Evolutionary conservation across 371 early-diverging fungal species (phyloP).

Genomic region (Lichtheimia hyalospora): DNA sequence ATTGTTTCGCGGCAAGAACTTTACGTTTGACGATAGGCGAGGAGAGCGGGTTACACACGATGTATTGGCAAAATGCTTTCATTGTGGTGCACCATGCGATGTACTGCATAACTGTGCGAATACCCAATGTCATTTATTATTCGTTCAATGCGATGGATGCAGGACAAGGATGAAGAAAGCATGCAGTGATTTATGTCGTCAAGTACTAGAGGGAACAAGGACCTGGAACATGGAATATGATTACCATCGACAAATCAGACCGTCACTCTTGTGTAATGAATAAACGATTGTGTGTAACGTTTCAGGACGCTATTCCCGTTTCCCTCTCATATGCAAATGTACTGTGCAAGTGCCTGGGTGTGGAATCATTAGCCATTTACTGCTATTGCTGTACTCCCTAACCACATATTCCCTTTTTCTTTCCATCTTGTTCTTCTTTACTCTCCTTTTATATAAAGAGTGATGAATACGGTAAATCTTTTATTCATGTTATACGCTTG

Average conservation of each 20-base stretch:
- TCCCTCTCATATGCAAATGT: no score
- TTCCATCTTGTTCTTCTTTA: no score
- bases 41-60: slow-evolving; percentile 73
- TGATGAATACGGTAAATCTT: no score
- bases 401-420: no score
- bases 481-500: no score
- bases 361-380: no score
- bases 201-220: slow-evolving; percentile 37
- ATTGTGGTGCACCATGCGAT: slow-evolving; percentile 71
- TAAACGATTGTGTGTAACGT: no score
- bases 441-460: no score
- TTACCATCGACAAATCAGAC: slow-evolving; percentile 53
- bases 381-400: no score
- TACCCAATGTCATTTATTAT: slow-evolving; percentile 64
- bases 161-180: slow-evolving; percentile 51
- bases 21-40: slow-evolving; percentile 76
- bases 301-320: no score
- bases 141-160: slow-evolving; percentile 69
- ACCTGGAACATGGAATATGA: slow-evolving; percentile 38
- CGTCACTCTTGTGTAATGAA: slow-evolving; percentile 8
- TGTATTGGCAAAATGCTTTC: slow-evolving; percentile 64
- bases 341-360: no score
- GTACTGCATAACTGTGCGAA: slow-evolving; percentile 68
- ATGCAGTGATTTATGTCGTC: slow-evolving; percentile 60
- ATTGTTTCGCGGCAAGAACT: slow-evolving; percentile 74